Evolutionary conservation across 2,329 filamentous ascomycete genomes (phyloP), one percentile per base, ranked within the genome.

Genomic region (Colletotrichum echinochloae): DNA sequence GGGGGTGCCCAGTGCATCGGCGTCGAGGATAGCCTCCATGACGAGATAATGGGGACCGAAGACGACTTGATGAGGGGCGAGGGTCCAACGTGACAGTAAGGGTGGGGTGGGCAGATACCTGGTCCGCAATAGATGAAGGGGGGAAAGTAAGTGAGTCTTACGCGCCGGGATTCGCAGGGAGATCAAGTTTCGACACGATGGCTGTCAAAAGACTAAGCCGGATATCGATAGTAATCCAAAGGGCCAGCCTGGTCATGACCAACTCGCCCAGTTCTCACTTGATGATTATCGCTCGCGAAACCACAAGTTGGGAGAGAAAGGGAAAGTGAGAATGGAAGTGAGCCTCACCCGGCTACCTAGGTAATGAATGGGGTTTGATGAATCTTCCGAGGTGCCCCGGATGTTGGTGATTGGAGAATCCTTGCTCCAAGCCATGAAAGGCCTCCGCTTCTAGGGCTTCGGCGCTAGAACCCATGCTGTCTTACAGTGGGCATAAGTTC

Each of bases 381-480:
- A 62, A 51, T 41, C 23, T 37, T 63, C 68, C 68, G 68, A 52
- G 16, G 39, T 16, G 20, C 18, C 26, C 59, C 68, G 68, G 68
- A 67, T 62, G 57, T 67, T 62, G 57, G 41, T 60, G 52, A 70
- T 70, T 70, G 67, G 67, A 26, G 28, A 5, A 59, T 60, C 30
- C 54, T 30, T 30, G 39, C 52, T 56, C 26, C 37, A 57, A 49
- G 64, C 64, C 62, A 54, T 28, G 14, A 26, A 33, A 18, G n/a
- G 30, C 57, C 63, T 68, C 68, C 68, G 64, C 68, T 59, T 49
- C 46, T 62, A 67, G 52, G 68, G 23, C 28, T 41, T 26, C 20
- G 23, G 54, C 55, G 63, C 55, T 52, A 44, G 5, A 51, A 6
- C 16, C 18, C 30, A n/a, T 20, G 33, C 30, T 23, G 28, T 20